Percentiles rank a stretch among this genome's conserved stretches.
These are phyloP conservation scores for Russula abietina DNA, from an alignment of 768 basidiomycete genomes.

Conservation along the genomic window DNA sequence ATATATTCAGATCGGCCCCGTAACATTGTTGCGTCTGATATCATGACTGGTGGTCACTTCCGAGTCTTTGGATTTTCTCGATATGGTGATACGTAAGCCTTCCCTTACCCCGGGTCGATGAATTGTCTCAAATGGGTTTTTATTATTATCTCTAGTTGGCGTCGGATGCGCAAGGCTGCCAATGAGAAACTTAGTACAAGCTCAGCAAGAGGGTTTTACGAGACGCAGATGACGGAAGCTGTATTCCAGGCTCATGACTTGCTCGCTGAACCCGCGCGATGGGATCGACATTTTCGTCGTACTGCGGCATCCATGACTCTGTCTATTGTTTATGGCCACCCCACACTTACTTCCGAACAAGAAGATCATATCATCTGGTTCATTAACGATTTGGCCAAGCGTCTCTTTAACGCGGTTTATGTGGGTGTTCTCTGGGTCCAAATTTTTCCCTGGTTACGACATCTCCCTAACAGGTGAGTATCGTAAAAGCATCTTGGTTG, in stretches of 20 bases:
- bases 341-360: neutral
- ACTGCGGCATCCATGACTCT: neutral
- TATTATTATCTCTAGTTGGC: neutral
- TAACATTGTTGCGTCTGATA: neutral
- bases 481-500: neutral
- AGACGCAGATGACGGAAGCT: neutral
- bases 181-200: neutral
- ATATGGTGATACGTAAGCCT: neutral
- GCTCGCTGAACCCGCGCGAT: neutral
- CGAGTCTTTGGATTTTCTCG: neutral
- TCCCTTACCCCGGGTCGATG: neutral
- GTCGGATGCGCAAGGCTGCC: slow-evolving; percentile 3
- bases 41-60: neutral
- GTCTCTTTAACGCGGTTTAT: neutral
- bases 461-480: neutral
- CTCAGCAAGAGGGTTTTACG: neutral
- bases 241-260: neutral
- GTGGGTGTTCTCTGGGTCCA: neutral
- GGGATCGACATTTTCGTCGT: neutral
- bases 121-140: too few relatives aligned
- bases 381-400: neutral
- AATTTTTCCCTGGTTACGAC: neutral
- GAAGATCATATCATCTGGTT: neutral
- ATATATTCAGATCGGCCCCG: neutral
- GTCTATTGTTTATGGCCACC: neutral